Percentiles rank a stretch among this genome's conserved stretches.
Evolutionary conservation across 106 monocot species (phyloP).

Genomic region (Dendrobium officinale): DNA sequence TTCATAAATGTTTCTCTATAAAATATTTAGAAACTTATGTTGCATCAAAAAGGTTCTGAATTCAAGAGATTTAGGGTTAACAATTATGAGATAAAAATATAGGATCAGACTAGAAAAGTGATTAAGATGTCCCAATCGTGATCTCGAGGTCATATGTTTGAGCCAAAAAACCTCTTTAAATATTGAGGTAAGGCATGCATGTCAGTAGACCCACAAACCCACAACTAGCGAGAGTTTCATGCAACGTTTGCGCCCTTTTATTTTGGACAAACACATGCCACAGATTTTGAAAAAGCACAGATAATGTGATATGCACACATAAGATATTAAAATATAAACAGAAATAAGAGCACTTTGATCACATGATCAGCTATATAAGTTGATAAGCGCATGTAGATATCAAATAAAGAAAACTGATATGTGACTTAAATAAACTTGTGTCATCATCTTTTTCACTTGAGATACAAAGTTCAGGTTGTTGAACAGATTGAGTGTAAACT

Average conservation of each 20-base stretch:
- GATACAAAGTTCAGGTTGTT: not conserved
- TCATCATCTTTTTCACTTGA: not conserved
- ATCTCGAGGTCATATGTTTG: not conserved
- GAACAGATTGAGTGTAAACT: not conserved
- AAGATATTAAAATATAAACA: not conserved
- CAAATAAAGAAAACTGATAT: not conserved
- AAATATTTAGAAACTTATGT: too few relatives aligned
- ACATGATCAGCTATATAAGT: not conserved
- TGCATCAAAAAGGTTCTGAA: not conserved
- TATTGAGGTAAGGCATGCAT: not conserved
- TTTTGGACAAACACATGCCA: too few relatives aligned
- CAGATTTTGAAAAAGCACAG: too few relatives aligned
- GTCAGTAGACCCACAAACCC: not conserved
- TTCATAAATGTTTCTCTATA: too few relatives aligned
- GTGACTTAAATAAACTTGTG: not conserved
- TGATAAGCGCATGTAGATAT: not conserved
- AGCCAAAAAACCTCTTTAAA: not conserved
- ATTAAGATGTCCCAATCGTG: not conserved
- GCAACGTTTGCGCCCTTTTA: too few relatives aligned
- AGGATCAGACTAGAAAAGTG: not conserved
- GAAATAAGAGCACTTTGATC: not conserved
- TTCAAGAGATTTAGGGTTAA: not conserved
- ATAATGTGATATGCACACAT: not conserved
- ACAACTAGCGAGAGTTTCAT: not conserved
- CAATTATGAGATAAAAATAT: not conserved